These are phyloP conservation scores for Aspergillus fischeri DNA, from an alignment of 2,329 filamentous ascomycete genomes.

Conservation along the genomic window DNA sequence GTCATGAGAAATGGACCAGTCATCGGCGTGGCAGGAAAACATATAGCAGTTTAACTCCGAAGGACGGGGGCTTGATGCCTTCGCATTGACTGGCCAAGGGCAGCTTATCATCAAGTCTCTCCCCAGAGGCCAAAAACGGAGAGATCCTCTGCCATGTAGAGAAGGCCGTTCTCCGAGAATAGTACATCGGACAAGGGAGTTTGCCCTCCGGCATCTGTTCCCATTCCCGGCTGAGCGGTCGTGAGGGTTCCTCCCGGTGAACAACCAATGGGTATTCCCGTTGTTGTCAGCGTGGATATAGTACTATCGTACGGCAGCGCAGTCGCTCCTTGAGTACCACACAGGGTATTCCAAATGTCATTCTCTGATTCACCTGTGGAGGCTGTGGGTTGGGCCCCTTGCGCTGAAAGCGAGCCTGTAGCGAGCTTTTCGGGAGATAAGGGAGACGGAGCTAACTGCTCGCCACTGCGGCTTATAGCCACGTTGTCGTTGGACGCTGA, in stretches of 20 bases:
- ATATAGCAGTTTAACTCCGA: not conserved
- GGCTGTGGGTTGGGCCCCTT: conserved; percentile 8
- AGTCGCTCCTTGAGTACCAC: conserved; percentile 14
- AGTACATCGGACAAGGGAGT: conserved; percentile 32
- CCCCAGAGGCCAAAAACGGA: conserved; percentile 31
- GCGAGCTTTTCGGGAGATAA: conserved; percentile 19
- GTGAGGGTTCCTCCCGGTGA: conserved; percentile 28
- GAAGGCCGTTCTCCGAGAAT: conserved; percentile 28
- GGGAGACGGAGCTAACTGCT: conserved; percentile 18
- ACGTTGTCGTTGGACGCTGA: conserved; percentile 6
- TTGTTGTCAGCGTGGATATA: conserved; percentile 31
- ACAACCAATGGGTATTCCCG: conserved; percentile 30
- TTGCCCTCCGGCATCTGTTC: conserved; percentile 16
- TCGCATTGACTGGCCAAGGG: not conserved
- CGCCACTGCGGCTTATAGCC: conserved; percentile 3
- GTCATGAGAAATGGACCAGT: not conserved
- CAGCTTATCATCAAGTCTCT: conserved; percentile 15
- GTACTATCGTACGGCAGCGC: conserved; percentile 26
- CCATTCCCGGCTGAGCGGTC: conserved; percentile 10
- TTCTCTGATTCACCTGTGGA: conserved; percentile 12
- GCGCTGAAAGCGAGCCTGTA: conserved; percentile 13
- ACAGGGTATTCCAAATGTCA: conserved; percentile 30
- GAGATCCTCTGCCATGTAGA: conserved; percentile 33
- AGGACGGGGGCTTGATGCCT: not conserved
- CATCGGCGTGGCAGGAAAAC: not conserved